phyloP scores from a whole-genome alignment of 805 yeast species.

The Barnettozyma vustinii region DNA sequence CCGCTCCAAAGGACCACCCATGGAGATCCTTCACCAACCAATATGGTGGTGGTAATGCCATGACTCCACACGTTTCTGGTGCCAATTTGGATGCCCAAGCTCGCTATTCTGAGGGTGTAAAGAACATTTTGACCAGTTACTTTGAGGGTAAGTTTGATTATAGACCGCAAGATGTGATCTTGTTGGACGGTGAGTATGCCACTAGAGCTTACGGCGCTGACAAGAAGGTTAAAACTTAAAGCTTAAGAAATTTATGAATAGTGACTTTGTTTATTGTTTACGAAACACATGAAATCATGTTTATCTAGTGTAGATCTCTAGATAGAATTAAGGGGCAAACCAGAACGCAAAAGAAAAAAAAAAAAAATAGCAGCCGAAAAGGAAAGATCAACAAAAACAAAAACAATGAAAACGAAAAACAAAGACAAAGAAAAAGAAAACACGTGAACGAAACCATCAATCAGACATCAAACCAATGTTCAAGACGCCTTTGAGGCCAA shows the following conservation, averaged over 20 bases:
- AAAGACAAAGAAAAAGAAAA: neutral
- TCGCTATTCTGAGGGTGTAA: slow-evolving; percentile 66
- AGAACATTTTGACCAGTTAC: slow-evolving; percentile 57
- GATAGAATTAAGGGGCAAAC: neutral
- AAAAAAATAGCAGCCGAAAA: neutral
- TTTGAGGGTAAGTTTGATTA: slow-evolving; percentile 60
- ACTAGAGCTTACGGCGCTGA: slow-evolving; percentile 65
- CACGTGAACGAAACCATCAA: neutral
- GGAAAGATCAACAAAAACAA: neutral
- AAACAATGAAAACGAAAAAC: slow-evolving; percentile 1
- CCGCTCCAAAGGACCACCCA: slow-evolving; percentile 72
- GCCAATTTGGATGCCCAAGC: slow-evolving; percentile 76
- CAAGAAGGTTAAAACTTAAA: slow-evolving; percentile 29
- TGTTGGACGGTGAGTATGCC: slow-evolving; percentile 64
- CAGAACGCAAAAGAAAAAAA: neutral
- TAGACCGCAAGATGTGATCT: slow-evolving; percentile 71
- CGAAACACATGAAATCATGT: neutral
- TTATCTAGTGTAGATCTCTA: neutral
- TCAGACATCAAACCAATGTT: neutral
- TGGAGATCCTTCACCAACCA: slow-evolving; percentile 68
- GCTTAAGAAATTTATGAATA: neutral
- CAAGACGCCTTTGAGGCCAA: slow-evolving; percentile 3
- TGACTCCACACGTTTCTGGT: slow-evolving; percentile 81
- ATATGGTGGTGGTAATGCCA: slow-evolving; percentile 73
- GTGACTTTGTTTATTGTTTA: neutral